Evolutionary conservation across 257 asterid genomes (phyloP).

Genomic region (Anisodus tanguticus): DNA sequence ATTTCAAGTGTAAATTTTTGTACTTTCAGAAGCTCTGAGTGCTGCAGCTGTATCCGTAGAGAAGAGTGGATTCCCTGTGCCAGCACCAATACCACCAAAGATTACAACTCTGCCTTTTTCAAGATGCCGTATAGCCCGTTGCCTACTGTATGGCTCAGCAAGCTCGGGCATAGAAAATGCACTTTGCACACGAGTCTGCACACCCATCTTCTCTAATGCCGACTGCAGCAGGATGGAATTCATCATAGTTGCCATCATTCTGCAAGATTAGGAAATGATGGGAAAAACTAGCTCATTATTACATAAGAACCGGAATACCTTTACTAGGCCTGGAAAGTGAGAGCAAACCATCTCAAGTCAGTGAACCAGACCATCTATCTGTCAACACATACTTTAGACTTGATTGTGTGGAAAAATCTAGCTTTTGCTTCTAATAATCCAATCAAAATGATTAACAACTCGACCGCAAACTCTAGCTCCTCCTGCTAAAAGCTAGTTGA

Average conservation of each 20-base stretch:
- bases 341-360: slow-evolving; percentile 2
- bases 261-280: slow-evolving; percentile 41
- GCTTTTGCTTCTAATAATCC: too few species aligned
- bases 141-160: slow-evolving; percentile 88
- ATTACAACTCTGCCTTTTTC: slow-evolving; percentile 96
- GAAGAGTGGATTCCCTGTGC: slow-evolving; percentile 86
- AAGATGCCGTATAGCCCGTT: slow-evolving; percentile 88
- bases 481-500: neutral
- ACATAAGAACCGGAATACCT: slow-evolving; percentile 17
- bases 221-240: slow-evolving; percentile 90
- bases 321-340: neutral
- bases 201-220: slow-evolving; percentile 81
- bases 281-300: slow-evolving; percentile 37
- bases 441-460: neutral
- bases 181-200: slow-evolving; percentile 89
- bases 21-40: slow-evolving; percentile 93
- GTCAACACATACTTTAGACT: neutral
- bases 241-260: slow-evolving; percentile 99
- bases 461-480: neutral
- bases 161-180: slow-evolving; percentile 90
- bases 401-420: too few species aligned
- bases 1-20: slow-evolving; percentile 25
- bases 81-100: slow-evolving; percentile 94
- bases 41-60: slow-evolving; percentile 96
- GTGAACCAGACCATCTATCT: neutral